These are phyloP conservation scores for Kwoniella sp. DNA, from an alignment of 768 basidiomycete species.

Conservation along the genomic window DNA sequence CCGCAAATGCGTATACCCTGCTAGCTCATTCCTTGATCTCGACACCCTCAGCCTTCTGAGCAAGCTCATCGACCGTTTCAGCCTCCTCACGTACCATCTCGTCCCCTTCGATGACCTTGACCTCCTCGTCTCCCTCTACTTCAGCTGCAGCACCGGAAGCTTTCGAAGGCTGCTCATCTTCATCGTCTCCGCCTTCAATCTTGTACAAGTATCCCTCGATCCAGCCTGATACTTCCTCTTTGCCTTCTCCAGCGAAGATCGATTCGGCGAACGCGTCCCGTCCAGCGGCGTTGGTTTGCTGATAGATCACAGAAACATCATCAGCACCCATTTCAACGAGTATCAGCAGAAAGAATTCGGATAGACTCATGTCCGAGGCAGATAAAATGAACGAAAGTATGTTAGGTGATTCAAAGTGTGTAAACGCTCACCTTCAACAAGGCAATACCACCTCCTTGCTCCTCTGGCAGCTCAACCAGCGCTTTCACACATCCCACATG, in stretches of 20 bases:
- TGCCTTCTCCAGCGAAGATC: conserved; percentile 53
- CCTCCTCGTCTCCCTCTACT: conserved; percentile 71
- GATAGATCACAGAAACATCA: no score
- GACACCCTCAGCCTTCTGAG: conserved; percentile 33
- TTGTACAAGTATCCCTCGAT: conserved; percentile 64
- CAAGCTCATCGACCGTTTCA: conserved; percentile 42
- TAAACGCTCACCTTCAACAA: conserved; percentile 49
- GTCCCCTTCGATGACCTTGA: conserved; percentile 76
- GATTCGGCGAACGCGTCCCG: conserved; percentile 54
- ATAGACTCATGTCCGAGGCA: background rate
- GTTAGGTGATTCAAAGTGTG: conserved; percentile 55
- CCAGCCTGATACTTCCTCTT: conserved; percentile 55
- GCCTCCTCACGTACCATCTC: conserved; percentile 70
- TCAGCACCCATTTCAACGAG: background rate
- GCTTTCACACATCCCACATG: conserved; percentile 63
- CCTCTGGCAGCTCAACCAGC: conserved; percentile 50
- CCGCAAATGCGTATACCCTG: no score
- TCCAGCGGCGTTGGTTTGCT: conserved; percentile 50
- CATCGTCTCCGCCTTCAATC: conserved; percentile 78
- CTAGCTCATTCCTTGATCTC: conserved; percentile 15
- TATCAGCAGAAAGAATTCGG: no score
- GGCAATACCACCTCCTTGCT: conserved; percentile 52
- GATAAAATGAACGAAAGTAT: no score
- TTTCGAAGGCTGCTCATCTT: conserved; percentile 66
- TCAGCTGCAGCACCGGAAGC: conserved; percentile 77